Evolutionary conservation across 1,139 yeast genomes (phyloP), one percentile per base, ranked within the genome.

Genomic region (Debaryomyces psychrophilus): DNA sequence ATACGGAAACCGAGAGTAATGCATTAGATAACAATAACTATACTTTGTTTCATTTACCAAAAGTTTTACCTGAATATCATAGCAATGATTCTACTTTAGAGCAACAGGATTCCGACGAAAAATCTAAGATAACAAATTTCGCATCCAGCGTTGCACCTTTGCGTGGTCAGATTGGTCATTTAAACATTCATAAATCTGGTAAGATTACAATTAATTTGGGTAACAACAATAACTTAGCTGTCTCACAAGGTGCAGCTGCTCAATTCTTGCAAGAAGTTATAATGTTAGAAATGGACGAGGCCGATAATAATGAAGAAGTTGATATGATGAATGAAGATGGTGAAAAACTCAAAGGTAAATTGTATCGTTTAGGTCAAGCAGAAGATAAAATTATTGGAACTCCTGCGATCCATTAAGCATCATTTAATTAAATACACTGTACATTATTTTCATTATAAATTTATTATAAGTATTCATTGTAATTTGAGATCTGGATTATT

Each of bases 141-240:
- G 50, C 56, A 11, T 46, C 60, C 1, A 39, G 38, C 12, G 47
- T 27, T 27, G 51, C 41, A 27, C 41, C 40, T 8, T 50, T 49
- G 52, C 67, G 48, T 29, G 97, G 97, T 1, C 74, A 75, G 48
- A 77, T 89, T 18, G 97, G 97, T 4, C 75, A 77, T 25, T 60
- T 90, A 34, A 80, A 92, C 49, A 73, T 87, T 44, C 97, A 90
- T 63, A 79, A 83, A 57, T 87, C 96, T 0, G 97, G 97, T 5
- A 87, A 80, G 59, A 68, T 90, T 33, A 76, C 93, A 9, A 79
- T 90, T 64, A 79, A 81, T 50, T 71, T 90, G 45, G 97, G 96
- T 8, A 79, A 84, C 46, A 71, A 68, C 44, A 79, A 83, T 31
- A 71, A 76, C 12, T 76, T 90, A 76, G 87, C 85, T 50, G 82